Base-by-base conservation (phyloP, 148 eudicot genomes). In the Rhododendron ferrugineum region DNA sequence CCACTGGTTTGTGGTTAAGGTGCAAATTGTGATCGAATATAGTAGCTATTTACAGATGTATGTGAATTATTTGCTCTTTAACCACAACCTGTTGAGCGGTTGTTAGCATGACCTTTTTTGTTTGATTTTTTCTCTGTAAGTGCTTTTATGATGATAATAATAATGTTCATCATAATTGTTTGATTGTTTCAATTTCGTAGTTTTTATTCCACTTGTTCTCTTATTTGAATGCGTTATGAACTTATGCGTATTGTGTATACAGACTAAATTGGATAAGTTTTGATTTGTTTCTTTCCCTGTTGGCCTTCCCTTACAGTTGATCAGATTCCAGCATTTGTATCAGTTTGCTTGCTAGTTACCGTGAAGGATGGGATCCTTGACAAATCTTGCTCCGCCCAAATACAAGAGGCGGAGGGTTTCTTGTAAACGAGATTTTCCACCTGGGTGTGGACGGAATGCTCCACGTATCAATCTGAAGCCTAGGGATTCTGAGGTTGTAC, bases 351-450 rank as follows among this genome's bases (percentile, higher is more conserved):
- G 36, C 66, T 32, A 50, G 66, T 80, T 20, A 36, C 32, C 4
- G 46, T 34, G 83, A 14, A 81, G 50, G 32, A 90, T 92, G 93
- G 89, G 84, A 54, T 80, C 91, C 11, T 66, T 79, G 66, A 64
- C 85, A n/a, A 86, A 82, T 80, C 86, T 83, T 36, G 83, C 62
- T 3, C 47, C 86, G 22, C 92, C 91, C 5, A 93, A 90, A 83
- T 93, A 81, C 84, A 94, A 93, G 90, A 86, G 88, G 78, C 92
- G 92, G 58, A 91, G 85, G 49, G 89, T 93, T 18, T 90, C 91
- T 42, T 90, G 93, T 3, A 70, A 88, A 56, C 93, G 99, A 80
- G 92, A 91, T 88, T 96, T 91, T 84, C 99, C 99, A 18, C 91
- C 89, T 70, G 90, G 92, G 2, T 95, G 99, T 89, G 99, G 99